These are phyloP conservation scores for Coemansia sp. DNA, from an alignment of 192 early-diverging fungal genomes.

Conservation along the genomic window DNA sequence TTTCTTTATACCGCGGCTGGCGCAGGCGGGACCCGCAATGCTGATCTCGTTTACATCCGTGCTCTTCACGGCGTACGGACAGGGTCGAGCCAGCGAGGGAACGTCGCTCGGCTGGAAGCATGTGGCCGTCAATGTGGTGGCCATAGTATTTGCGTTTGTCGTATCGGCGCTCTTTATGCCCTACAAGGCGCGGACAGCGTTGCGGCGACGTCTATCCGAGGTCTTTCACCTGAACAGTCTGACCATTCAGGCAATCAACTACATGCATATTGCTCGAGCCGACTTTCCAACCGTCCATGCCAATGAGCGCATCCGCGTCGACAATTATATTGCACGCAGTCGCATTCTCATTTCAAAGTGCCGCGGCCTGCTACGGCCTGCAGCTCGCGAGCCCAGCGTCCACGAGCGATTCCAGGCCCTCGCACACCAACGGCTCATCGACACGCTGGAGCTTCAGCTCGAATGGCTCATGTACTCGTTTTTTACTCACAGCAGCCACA, in stretches of 20 bases:
- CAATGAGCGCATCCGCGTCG: slow-evolving; percentile 17
- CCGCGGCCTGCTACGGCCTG: slow-evolving; percentile 18
- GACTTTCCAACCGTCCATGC: slow-evolving; percentile 25
- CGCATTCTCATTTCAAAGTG: slow-evolving; percentile 31
- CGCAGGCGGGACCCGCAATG: slow-evolving; percentile 26
- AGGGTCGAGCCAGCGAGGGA: background rate
- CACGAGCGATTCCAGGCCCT: slow-evolving; percentile 30
- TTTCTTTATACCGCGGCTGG: slow-evolving; percentile 23
- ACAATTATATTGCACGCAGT: slow-evolving; percentile 9
- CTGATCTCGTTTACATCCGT: slow-evolving; percentile 35
- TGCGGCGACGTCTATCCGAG: slow-evolving; percentile 27
- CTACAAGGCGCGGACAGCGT: slow-evolving; percentile 39
- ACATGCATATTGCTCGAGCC: slow-evolving; percentile 37
- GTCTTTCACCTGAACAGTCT: slow-evolving; percentile 30
- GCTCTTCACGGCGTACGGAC: slow-evolving; percentile 21
- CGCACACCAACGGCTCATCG: slow-evolving; percentile 26
- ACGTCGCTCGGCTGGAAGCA: slow-evolving; percentile 38
- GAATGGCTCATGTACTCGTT: slow-evolving; percentile 47
- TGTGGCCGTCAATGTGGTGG: slow-evolving; percentile 29
- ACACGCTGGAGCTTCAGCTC: slow-evolving; percentile 37
- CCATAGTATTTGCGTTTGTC: slow-evolving; percentile 28
- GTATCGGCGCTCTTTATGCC: slow-evolving; percentile 43
- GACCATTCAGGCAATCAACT: slow-evolving; percentile 29
- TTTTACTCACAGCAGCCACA: slow-evolving; percentile 20
- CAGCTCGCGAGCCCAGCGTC: slow-evolving; percentile 37